phyloP scores from a whole-genome alignment of 305 asterid species.

The Salvia sclarea region DNA sequence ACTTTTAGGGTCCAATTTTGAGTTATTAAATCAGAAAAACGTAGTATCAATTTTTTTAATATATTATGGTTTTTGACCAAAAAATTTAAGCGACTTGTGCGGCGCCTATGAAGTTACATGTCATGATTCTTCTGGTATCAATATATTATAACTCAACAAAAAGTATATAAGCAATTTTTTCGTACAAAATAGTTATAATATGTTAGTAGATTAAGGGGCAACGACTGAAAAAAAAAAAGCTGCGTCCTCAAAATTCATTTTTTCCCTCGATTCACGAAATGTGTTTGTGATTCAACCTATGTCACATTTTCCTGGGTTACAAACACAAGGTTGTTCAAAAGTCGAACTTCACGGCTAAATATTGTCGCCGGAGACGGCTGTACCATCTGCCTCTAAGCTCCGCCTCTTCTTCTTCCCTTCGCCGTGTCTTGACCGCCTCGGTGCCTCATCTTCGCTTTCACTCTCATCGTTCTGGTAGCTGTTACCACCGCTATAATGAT shows the following conservation, averaged over 20 bases:
- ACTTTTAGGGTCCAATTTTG: too few relatives aligned
- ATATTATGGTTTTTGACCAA: neutral
- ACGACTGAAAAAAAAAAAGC: neutral
- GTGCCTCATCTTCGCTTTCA: constrained; percentile 91
- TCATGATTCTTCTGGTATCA: neutral
- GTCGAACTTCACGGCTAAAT: constrained; percentile 24
- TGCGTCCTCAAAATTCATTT: neutral
- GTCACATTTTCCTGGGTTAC: constrained; percentile 15
- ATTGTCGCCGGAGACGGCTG: constrained; percentile 39
- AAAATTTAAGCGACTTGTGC: neutral
- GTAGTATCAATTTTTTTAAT: too few relatives aligned
- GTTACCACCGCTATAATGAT: constrained; percentile 54
- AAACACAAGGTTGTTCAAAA: neutral
- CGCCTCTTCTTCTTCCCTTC: constrained; percentile 84
- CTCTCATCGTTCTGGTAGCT: constrained; percentile 64
- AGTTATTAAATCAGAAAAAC: too few relatives aligned
- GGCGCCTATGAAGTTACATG: neutral
- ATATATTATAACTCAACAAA: neutral
- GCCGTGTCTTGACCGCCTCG: constrained; percentile 88
- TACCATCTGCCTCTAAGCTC: constrained; percentile 49
- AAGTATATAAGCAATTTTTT: neutral
- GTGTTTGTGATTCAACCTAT: neutral
- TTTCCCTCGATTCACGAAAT: neutral
- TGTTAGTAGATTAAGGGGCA: neutral
- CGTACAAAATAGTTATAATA: neutral